These are phyloP conservation scores for Pseudogymnoascus sp. DNA, from an alignment of 2,329 filamentous ascomycete species.

Conservation along the genomic window DNA sequence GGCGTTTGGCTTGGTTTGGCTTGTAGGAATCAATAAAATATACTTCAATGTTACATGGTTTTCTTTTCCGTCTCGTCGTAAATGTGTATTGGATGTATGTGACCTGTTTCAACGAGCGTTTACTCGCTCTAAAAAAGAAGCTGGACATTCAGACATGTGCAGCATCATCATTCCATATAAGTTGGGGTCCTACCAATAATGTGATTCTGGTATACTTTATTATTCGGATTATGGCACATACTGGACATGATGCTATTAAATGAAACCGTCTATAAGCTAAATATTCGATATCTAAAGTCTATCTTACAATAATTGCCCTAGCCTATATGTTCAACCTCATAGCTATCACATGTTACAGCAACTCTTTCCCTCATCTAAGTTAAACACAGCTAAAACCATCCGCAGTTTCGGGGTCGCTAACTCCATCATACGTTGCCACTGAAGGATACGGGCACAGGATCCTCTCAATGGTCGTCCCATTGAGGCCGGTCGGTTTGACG, in stretches of 20 bases:
- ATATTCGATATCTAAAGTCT: not conserved
- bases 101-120: not conserved
- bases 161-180: not conserved
- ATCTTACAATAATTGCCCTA: not conserved
- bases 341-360: not conserved
- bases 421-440: slow-evolving; percentile 1
- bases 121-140: not conserved
- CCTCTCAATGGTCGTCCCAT: not conserved
- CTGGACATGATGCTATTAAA: not conserved
- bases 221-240: not conserved
- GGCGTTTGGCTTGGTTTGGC: slow-evolving; percentile 8
- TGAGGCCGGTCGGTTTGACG: not conserved
- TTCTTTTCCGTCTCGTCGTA: not conserved
- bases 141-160: not conserved
- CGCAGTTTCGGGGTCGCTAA: not conserved
- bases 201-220: not conserved
- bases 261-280: not conserved
- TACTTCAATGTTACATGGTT: not conserved
- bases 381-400: not conserved
- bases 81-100: not conserved
- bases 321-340: not conserved
- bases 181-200: not conserved
- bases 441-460: slow-evolving; percentile 10
- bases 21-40: slow-evolving; percentile 9
- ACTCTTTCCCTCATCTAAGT: not conserved